These are phyloP conservation scores for Candida coleopterorum DNA, from an alignment of 805 yeast species.

Conservation along the genomic window DNA sequence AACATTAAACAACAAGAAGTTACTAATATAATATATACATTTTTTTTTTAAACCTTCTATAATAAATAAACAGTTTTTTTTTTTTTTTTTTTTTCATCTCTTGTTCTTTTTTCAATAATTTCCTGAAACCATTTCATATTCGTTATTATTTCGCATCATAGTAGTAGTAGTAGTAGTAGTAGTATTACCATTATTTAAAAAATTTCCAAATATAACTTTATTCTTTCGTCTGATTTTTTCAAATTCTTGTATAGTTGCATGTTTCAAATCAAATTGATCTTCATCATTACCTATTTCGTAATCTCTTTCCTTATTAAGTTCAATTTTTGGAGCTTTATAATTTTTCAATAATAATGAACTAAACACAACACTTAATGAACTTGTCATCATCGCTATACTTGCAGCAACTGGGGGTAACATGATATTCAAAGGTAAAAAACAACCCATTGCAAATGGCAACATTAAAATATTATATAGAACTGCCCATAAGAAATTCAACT, in stretches of 20 bases:
- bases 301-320: conserved; percentile 13
- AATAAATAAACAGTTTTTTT: no score
- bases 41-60: no score
- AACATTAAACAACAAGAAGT: no score
- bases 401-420: conserved; percentile 86
- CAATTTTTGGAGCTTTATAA: conserved; percentile 45
- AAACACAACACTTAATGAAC: conserved; percentile 83
- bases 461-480: conserved; percentile 75
- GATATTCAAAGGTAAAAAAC: conserved; percentile 70
- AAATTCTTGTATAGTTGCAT: conserved; percentile 22
- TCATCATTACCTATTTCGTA: conserved; percentile 16
- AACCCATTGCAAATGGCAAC: conserved; percentile 93
- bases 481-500: conserved; percentile 84
- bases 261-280: conserved; percentile 20
- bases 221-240: conserved; percentile 10
- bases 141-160: background rate
- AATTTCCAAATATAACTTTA: background rate
- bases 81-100: no score
- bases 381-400: conserved; percentile 87
- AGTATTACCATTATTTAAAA: background rate
- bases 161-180: background rate
- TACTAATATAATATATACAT: no score
- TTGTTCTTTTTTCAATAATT: no score
- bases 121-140: conserved; percentile 9
- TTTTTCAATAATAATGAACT: conserved; percentile 69